phyloP scores from a whole-genome alignment of 2,329 filamentous ascomycete genomes.

The Xylariaceae sp. region DNA sequence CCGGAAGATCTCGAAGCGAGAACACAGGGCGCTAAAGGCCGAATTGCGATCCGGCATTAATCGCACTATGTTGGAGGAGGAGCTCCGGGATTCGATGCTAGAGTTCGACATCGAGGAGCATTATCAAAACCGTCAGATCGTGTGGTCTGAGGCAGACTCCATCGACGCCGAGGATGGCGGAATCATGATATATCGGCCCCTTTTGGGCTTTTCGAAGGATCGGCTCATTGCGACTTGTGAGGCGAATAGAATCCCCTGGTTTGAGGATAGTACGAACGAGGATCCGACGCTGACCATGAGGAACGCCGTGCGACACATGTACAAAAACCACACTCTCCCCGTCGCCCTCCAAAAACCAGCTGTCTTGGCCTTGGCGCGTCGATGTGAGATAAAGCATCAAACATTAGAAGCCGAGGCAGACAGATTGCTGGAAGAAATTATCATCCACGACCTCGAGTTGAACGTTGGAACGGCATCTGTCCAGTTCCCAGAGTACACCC shows the following conservation, averaged over 20 bases:
- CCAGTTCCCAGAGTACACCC: constrained; percentile 38
- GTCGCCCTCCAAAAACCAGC: constrained; percentile 60
- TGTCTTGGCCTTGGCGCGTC: constrained; percentile 56
- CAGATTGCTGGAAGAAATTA: constrained; percentile 45
- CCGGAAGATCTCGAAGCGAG: constrained; percentile 26
- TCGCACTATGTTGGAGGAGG: constrained; percentile 15
- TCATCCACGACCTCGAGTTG: constrained; percentile 44
- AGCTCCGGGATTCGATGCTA: constrained; percentile 17
- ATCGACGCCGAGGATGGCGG: constrained; percentile 58
- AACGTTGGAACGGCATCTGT: constrained; percentile 45
- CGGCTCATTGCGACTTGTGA: constrained; percentile 71
- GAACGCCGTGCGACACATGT: constrained; percentile 72
- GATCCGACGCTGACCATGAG: constrained; percentile 71
- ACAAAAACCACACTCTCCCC: constrained; percentile 57
- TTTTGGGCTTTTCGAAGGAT: constrained; percentile 66
- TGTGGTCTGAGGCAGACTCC: constrained; percentile 12
- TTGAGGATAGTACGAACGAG: constrained; percentile 78
- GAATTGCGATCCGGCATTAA: constrained; percentile 26
- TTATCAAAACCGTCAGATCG: constrained; percentile 11
- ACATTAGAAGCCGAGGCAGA: constrained; percentile 49
- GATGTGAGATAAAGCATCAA: constrained; percentile 41
- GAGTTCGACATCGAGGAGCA: constrained; percentile 24
- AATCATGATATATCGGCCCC: constrained; percentile 61
- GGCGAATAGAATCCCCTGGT: constrained; percentile 63
- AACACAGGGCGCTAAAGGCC: constrained; percentile 24